These are phyloP conservation scores for Fusarium armeniacum DNA, from an alignment of 2,329 filamentous ascomycete genomes.

Conservation along the genomic window DNA sequence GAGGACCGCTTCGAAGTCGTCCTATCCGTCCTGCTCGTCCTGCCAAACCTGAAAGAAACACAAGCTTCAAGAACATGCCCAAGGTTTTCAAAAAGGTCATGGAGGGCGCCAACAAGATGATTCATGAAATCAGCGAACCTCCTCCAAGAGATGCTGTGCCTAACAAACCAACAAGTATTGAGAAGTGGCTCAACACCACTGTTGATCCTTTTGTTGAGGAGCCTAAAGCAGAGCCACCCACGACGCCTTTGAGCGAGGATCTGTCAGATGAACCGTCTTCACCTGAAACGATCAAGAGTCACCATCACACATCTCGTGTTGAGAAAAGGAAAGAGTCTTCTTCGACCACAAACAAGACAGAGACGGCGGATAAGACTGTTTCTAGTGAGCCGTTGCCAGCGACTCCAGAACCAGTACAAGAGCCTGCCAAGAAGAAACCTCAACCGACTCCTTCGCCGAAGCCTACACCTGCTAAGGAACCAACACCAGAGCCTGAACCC, in stretches of 20 bases:
- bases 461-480: conserved; percentile 29
- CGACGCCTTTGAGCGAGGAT: conserved; percentile 31
- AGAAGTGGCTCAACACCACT: conserved; percentile 74
- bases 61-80: conserved; percentile 72
- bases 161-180: conserved; percentile 74
- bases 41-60: conserved; percentile 64
- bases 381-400: conserved; percentile 19
- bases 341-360: conserved; percentile 39
- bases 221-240: conserved; percentile 29
- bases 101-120: conserved; percentile 74
- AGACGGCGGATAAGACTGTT: conserved; percentile 32
- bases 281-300: conserved; percentile 43
- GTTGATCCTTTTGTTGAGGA: conserved; percentile 73
- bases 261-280: conserved; percentile 32
- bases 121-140: conserved; percentile 70
- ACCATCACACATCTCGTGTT: conserved; percentile 46
- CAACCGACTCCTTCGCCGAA: conserved; percentile 18
- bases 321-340: conserved; percentile 44
- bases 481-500: conserved; percentile 24
- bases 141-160: conserved; percentile 60
- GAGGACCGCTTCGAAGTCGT: conserved; percentile 61
- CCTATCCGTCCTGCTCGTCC: conserved; percentile 53
- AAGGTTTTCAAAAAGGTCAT: conserved; percentile 75
- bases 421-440: conserved; percentile 21
- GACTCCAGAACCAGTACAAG: conserved; percentile 18